Evolutionary conservation across 2,329 filamentous ascomycete species (phyloP).

Genomic region (Alternaria infectoria): DNA sequence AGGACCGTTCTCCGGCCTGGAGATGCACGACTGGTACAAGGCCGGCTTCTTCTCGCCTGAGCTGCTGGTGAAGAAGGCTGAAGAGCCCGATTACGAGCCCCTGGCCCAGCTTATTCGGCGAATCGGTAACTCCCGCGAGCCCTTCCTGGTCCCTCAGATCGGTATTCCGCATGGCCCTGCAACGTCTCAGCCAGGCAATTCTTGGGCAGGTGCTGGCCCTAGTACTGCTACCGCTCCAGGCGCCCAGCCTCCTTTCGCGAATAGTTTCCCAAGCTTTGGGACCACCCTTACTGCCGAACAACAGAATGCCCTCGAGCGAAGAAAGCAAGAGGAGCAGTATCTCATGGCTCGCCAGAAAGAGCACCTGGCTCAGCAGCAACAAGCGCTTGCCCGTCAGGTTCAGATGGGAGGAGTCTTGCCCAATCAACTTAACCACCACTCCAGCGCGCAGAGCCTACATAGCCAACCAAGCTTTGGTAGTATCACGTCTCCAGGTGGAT

Average conservation of each 20-base stretch:
- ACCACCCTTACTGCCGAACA: constrained; percentile 96
- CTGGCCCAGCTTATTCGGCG: constrained; percentile 91
- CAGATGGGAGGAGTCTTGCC: constrained; percentile 61
- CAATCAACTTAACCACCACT: constrained; percentile 85
- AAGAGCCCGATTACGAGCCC: constrained; percentile 93
- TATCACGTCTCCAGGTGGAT: constrained; percentile 83
- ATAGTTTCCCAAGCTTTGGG: constrained; percentile 93
- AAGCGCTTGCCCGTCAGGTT: constrained; percentile 74
- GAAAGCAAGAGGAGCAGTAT: constrained; percentile 98
- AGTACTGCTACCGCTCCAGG: constrained; percentile 47
- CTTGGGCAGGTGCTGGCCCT: constrained; percentile 50
- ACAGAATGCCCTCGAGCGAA: constrained; percentile 93
- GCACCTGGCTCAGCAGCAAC: constrained; percentile 84
- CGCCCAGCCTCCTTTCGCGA: constrained; percentile 82
- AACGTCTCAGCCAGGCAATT: constrained; percentile 54
- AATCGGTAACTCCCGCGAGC: constrained; percentile 96
- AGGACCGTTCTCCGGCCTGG: constrained; percentile 91
- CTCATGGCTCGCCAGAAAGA: constrained; percentile 96
- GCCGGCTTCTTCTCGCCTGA: constrained; percentile 97
- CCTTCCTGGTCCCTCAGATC: constrained; percentile 96
- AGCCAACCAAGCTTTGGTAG: constrained; percentile 97
- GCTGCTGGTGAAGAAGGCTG: constrained; percentile 90
- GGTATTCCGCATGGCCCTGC: constrained; percentile 89
- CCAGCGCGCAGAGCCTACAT: constrained; percentile 92
- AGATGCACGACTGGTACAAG: constrained; percentile 99